Evolutionary conservation across 2,329 filamentous ascomycete species (phyloP), one percentile per base, ranked within the genome.

Genomic region (Blastomyces emzantsi): DNA sequence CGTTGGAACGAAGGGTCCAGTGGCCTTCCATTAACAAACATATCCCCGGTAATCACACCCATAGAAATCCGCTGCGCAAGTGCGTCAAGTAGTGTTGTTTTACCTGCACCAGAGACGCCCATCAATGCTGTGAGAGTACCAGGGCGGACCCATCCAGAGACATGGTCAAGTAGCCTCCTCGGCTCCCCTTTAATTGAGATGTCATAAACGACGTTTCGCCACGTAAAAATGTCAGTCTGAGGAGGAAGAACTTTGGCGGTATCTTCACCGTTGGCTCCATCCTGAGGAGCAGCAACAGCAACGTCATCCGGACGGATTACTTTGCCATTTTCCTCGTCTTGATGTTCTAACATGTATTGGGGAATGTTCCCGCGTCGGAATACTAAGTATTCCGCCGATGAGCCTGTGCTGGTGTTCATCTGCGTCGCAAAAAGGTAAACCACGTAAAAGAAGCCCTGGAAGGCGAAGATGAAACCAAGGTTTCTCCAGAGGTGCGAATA

Each of bases 321-420:
- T n/a, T 19, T 28, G 51, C 55, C 63, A 8, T 63, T 51, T 17
- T 68, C 62, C 36, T 67, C 65, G 49, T 64, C 62, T 9, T 56
- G 28, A 7, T 60, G 15, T 6, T 60, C 33, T 17, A 56, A 47
- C 49, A 67, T 64, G 52, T 61, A 57, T 43, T 64, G 64, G 0
- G 83, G 82, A 7, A 83, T 78, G 60, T 81, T 78, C 1, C 84
- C 83, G 5, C 81, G 77, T 47, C 79, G 81, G 72, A 90, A 91
- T 11, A 91, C 85, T 0, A 92, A 81, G 0, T 86, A 83, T 70
- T 92, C 88, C 0, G 86, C 88, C 0, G 83, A 86, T 61, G 84
- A 88, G 1, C 79, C 77, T 0, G 82, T 84, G 0, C 82, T 79
- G 0, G 87, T 86, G 73, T 89, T 89, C 68, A 88, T 67, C 70